Evolutionary conservation across 257 asterid species (phyloP).

Genomic region (Ehretia macrophylla): DNA sequence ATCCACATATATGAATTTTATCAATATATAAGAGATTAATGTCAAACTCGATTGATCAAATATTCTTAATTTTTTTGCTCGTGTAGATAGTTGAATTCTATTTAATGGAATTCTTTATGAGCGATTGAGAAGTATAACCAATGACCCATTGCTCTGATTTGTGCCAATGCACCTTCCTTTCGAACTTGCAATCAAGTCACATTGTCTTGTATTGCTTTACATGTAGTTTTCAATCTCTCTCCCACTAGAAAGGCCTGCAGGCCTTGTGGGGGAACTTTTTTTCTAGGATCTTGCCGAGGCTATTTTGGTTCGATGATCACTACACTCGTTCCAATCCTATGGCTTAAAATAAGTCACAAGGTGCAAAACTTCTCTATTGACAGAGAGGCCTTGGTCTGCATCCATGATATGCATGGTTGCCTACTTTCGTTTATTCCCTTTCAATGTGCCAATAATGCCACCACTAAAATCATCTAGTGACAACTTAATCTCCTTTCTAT

Average conservation of each 20-base stretch:
- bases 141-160: background rate
- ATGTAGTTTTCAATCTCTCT: conserved; percentile 24
- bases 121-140: too few species aligned
- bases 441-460: background rate
- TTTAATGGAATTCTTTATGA: background rate
- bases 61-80: too few species aligned
- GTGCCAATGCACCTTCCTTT: conserved; percentile 14
- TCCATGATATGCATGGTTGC: too few species aligned
- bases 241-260: conserved; percentile 16
- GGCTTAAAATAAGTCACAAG: background rate
- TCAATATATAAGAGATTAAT: too few species aligned
- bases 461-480: background rate
- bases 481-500: background rate
- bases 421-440: background rate
- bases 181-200: conserved; percentile 15
- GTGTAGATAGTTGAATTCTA: too few species aligned
- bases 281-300: conserved; percentile 10
- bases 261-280: conserved; percentile 1
- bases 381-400: background rate
- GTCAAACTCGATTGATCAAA: too few species aligned
- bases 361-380: background rate
- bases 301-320: background rate
- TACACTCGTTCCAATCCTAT: background rate
- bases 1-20: too few species aligned
- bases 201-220: conserved; percentile 20